Conservation (phyloP, 495 filamentous ascomycete species). For the Wilcoxina mikolae region DNA sequence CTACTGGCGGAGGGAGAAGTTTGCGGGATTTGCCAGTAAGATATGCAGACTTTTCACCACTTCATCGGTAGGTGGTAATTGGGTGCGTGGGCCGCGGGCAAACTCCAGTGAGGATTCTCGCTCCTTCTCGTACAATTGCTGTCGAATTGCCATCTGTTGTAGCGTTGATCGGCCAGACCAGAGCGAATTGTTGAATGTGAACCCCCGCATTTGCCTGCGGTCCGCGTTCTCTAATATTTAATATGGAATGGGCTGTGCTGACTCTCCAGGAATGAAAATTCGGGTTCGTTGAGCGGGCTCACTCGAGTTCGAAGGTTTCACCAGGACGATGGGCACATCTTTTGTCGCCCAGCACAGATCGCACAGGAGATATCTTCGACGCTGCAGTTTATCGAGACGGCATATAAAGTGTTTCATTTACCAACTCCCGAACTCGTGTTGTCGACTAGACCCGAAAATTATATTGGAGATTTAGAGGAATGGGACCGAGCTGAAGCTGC, state of each 20-base stretch:
- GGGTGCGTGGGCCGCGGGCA: too few species aligned
- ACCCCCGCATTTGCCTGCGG: too few species aligned
- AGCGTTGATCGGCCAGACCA: background rate
- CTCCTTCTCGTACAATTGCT: too few species aligned
- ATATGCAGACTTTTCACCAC: conserved; percentile 82
- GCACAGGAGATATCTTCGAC: conserved; percentile 63
- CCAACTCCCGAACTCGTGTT: conserved; percentile 61
- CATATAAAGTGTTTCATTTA: conserved; percentile 60
- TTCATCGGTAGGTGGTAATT: conserved; percentile 40
- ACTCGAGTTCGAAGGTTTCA: conserved; percentile 87
- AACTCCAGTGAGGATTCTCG: too few species aligned
- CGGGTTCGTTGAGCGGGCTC: conserved; percentile 69
- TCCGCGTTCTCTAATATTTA: too few species aligned
- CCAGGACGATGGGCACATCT: conserved; percentile 92
- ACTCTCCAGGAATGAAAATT: conserved; percentile 59
- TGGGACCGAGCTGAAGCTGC: conserved; percentile 72
- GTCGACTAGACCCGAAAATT: conserved; percentile 60
- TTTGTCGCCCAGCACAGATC: conserved; percentile 75
- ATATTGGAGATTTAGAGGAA: conserved; percentile 62
- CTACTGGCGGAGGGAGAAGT: conserved; percentile 46
- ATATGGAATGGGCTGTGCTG: background rate
- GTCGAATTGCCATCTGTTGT: background rate
- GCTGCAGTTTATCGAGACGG: conserved; percentile 63
- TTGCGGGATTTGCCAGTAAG: conserved; percentile 76
- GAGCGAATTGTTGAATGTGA: too few species aligned